phyloP scores from a whole-genome alignment of 257 asterid genomes.

The Lycium ferocissimum region DNA sequence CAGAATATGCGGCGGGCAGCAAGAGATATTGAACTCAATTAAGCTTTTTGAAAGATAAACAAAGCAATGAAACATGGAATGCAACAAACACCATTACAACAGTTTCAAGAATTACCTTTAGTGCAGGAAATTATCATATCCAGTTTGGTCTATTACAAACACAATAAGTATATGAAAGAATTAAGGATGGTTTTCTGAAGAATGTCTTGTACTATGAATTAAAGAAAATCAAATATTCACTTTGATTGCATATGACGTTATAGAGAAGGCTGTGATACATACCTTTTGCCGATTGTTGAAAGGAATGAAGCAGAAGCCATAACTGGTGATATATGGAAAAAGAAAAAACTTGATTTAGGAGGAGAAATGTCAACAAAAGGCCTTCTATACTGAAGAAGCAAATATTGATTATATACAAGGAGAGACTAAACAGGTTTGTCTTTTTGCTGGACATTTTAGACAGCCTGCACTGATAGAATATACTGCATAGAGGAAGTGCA shows the following conservation, averaged over 20 bases:
- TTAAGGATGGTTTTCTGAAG: background rate
- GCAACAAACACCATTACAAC: too few relatives aligned
- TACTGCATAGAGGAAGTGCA: background rate
- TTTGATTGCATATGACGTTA: background rate
- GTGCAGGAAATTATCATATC: background rate
- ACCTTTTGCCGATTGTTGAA: constrained; percentile 45
- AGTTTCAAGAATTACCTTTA: too few relatives aligned
- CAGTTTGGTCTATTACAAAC: background rate
- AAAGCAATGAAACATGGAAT: background rate
- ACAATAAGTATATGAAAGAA: background rate
- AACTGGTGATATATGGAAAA: background rate
- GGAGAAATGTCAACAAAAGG: background rate
- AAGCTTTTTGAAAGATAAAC: background rate
- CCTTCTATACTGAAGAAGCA: background rate
- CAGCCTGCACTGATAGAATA: background rate
- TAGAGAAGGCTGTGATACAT: background rate
- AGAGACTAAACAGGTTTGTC: background rate
- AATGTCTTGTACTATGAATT: background rate
- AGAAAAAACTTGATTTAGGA: background rate
- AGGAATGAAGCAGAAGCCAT: constrained; percentile 43
- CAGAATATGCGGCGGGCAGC: background rate
- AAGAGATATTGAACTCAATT: background rate
- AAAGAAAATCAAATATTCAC: background rate
- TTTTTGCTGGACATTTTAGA: background rate
- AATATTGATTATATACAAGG: background rate